These are phyloP conservation scores for Tuber melanosporum DNA, from an alignment of 495 filamentous ascomycete genomes.

Conservation along the genomic window DNA sequence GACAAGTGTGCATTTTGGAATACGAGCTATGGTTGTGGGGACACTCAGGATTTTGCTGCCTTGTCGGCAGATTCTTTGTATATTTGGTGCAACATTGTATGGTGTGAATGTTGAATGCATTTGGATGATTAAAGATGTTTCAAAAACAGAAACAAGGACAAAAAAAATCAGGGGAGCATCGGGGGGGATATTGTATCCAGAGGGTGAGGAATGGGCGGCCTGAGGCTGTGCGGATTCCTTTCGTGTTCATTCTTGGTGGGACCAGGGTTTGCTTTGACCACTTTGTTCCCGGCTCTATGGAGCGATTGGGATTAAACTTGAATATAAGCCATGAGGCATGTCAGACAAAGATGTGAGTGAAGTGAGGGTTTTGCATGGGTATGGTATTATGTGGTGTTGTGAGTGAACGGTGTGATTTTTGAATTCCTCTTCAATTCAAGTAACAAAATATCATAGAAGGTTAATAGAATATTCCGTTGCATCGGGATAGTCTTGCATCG, in stretches of 20 bases:
- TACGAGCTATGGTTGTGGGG: not conserved
- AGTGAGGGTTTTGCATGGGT: not conserved
- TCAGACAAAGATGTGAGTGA: not conserved
- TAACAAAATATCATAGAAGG: not conserved
- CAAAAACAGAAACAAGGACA: too few species aligned
- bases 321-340: not conserved
- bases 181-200: not conserved
- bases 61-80: not conserved
- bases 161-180: not conserved
- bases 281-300: not conserved
- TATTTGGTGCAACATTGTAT: not conserved
- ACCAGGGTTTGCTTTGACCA: not conserved
- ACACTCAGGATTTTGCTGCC: not conserved
- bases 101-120: not conserved
- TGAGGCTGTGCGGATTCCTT: not conserved
- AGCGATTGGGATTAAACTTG: not conserved
- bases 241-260: not conserved
- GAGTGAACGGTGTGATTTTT: not conserved
- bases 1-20: not conserved
- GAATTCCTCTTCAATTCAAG: not conserved
- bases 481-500: not conserved
- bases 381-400: not conserved
- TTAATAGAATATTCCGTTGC: conserved; percentile 4
- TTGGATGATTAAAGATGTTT: not conserved
- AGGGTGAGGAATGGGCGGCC: not conserved